A percentile compares a stretch with the other conserved stretches of the same genome.
phyloP scores from a whole-genome alignment of 1,284 basidiomycete genomes.

The Hymenochaete sp. region DNA sequence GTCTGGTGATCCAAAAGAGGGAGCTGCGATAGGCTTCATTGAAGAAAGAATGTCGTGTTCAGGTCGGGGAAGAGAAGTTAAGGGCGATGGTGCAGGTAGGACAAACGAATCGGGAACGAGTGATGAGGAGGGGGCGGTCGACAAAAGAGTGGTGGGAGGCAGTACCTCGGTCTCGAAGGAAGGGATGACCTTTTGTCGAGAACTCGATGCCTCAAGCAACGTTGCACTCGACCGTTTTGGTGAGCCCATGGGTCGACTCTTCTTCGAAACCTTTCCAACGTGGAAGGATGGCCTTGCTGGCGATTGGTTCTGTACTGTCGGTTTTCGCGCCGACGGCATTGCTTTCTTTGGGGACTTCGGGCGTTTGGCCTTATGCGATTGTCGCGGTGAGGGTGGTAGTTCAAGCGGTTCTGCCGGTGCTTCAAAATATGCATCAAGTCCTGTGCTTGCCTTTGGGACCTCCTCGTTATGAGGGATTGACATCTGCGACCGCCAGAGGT shows the following conservation, averaged over 20 bases:
- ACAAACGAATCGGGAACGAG: conserved; percentile 16
- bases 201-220: conserved; percentile 12
- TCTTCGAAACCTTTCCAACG: conserved; percentile 15
- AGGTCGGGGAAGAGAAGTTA: conserved; percentile 12
- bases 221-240: conserved; percentile 7
- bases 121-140: neutral
- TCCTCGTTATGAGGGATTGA: conserved; percentile 12
- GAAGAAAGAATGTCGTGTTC: conserved; percentile 13
- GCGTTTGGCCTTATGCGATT: conserved; percentile 22
- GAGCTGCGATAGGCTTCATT: conserved; percentile 2
- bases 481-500: conserved; percentile 15
- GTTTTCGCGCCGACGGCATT: conserved; percentile 1
- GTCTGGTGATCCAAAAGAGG: conserved; percentile 4
- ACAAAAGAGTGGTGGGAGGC: conserved; percentile 1
- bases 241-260: neutral
- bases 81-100: conserved; percentile 16
- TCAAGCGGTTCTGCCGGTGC: conserved; percentile 16
- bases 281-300: conserved; percentile 10
- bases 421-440: conserved; percentile 17
- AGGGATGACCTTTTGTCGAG: conserved; percentile 14
- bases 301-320: neutral
- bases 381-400: conserved; percentile 9
- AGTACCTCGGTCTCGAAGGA: conserved; percentile 16
- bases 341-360: conserved; percentile 35
- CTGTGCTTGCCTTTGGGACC: conserved; percentile 1